Evolutionary conservation across 768 basidiomycete species (phyloP).

Genomic region (Hysterangium stoloniferum): DNA sequence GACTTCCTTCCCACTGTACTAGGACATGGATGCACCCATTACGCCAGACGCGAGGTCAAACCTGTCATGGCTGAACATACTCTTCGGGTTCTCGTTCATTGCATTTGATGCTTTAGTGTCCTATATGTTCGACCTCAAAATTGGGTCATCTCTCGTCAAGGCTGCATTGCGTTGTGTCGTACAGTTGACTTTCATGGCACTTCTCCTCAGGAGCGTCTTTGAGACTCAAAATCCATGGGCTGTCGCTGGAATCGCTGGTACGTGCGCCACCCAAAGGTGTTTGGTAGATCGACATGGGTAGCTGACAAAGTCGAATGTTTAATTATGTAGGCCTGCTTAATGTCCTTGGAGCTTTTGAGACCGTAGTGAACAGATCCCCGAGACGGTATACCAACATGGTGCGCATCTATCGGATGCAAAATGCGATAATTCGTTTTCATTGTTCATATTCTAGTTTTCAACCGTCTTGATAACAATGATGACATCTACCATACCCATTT

Average conservation of each 20-base stretch:
- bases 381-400: constrained; percentile 72
- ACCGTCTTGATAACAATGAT: constrained; percentile 62
- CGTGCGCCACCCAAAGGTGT: constrained; percentile 23
- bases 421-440: not conserved
- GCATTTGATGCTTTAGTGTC: constrained; percentile 65
- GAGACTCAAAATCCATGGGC: constrained; percentile 67
- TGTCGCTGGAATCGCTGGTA: constrained; percentile 66
- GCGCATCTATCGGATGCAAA: constrained; percentile 2
- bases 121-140: constrained; percentile 51
- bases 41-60: too few relatives aligned
- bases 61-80: constrained; percentile 69
- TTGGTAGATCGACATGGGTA: not conserved
- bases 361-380: constrained; percentile 73
- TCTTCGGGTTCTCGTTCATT: constrained; percentile 68
- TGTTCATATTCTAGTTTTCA: constrained; percentile 43
- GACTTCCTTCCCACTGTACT: too few relatives aligned
- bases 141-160: constrained; percentile 59
- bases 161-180: constrained; percentile 68
- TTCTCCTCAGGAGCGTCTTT: constrained; percentile 66
- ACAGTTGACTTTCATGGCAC: constrained; percentile 69
- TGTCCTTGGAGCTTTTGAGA: constrained; percentile 69
- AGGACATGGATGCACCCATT: too few relatives aligned
- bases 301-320: not conserved
- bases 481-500: constrained; percentile 70
- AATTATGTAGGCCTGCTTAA: constrained; percentile 52